Base-by-base conservation (phyloP, 2,329 filamentous ascomycete genomes). In the Immersiporthe knoxdaviesiana region DNA sequence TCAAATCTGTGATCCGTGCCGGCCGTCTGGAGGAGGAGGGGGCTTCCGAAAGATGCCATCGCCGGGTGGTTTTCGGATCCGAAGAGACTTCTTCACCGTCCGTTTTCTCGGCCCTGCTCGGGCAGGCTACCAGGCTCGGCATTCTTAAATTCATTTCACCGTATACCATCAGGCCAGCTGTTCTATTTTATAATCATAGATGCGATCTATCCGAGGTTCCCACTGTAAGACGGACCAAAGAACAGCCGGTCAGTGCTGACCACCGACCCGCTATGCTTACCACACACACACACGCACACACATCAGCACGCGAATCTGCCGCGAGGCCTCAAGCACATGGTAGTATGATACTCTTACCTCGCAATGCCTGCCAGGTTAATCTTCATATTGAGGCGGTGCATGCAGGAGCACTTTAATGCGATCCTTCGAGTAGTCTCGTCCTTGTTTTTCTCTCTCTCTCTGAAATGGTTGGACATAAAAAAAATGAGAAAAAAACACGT, bases 171-270 rank as follows among this genome's bases (percentile, higher is more conserved):
- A 54, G 50, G 24, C 50, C 24, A 54, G 24, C 24, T 30, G 52
- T 56, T 12, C 24, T 18, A 21, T n/a, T 21, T 47, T 10, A 47
- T 12, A 10, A 7, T 7, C 11, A 12, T 2, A 7, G 50, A 54
- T n/a, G n/a, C n/a, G 50, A 16, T 56, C 52, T 56, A 18, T 6
- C n/a, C 27, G 61, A 32, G 24, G 24, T 2, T 2, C 37, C 10
- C 11, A 12, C 7, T 52, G 54, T 66, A 60, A 66, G 64, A 66
- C 64, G 64, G 64, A 61, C 56, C 64, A 66, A 66, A 61, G 64
- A 59, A 59, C 37, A 27, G 64, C 64, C 64, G 64, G 12, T 18
- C 41, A 24, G 41, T 32, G 61, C 39, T 32, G 39, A 62, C 32
- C n/a, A 24, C 14, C 30, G 35, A 37, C 59, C 24, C 24, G 21